These are phyloP conservation scores for Rhizophagus sp. DNA, from an alignment of 192 early-diverging fungal species.

Conservation along the genomic window DNA sequence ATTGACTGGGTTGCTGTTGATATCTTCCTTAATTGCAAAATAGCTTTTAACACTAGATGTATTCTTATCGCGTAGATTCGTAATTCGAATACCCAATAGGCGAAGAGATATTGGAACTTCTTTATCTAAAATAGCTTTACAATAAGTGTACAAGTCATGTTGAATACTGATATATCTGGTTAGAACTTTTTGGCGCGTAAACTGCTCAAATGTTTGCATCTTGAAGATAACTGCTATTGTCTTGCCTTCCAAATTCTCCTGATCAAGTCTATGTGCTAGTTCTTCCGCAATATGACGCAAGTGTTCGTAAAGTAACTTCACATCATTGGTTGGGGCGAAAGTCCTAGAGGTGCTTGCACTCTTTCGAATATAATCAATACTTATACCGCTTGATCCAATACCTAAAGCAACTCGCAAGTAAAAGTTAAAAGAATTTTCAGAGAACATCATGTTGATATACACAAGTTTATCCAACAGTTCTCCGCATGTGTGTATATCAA, in stretches of 20 bases:
- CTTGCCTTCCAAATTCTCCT: neutral
- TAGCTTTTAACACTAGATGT: neutral
- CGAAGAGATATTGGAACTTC: neutral
- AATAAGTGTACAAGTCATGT: neutral
- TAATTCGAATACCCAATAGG: neutral
- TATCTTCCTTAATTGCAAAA: neutral
- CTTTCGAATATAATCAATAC: conserved; percentile 39
- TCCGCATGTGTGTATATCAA: conserved; percentile 54
- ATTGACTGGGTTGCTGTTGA: neutral
- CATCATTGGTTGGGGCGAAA: neutral
- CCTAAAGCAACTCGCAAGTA: conserved; percentile 47
- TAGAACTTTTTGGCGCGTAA: neutral
- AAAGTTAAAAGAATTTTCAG: conserved; percentile 49
- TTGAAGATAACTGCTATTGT: neutral
- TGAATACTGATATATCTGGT: neutral
- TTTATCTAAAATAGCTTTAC: neutral
- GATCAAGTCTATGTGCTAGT: neutral
- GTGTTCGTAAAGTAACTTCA: neutral
- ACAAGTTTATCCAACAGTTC: conserved; percentile 45
- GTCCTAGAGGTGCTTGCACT: conserved; percentile 53
- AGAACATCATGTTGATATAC: conserved; percentile 49
- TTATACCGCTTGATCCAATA: conserved; percentile 46
- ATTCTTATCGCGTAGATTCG: neutral
- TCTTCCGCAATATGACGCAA: neutral
- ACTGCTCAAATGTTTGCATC: neutral